These are phyloP conservation scores for Lachancea sp. DNA, from an alignment of 805 yeast species.

Conservation along the genomic window DNA sequence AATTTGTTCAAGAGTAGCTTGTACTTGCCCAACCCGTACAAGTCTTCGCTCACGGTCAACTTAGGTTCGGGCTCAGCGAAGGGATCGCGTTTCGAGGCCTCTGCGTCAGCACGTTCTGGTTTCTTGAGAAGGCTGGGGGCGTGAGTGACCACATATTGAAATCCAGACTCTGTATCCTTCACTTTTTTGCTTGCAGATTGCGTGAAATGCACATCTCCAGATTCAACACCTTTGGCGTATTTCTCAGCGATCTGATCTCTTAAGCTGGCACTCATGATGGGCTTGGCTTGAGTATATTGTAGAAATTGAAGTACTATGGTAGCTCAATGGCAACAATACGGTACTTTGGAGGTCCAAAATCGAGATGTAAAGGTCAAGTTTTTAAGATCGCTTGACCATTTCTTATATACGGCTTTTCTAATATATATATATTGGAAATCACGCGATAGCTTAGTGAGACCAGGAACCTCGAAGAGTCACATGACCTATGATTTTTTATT, in stretches of 20 bases:
- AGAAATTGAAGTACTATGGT: not conserved
- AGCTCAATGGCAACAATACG: not conserved
- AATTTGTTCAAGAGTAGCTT: conserved; percentile 76
- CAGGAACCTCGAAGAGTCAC: too few species aligned
- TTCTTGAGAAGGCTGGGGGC: conserved; percentile 33
- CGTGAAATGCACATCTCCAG: conserved; percentile 45
- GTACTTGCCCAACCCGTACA: conserved; percentile 42
- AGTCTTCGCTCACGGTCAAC: conserved; percentile 51
- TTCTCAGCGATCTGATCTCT: conserved; percentile 31
- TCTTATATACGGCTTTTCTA: not conserved
- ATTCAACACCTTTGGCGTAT: conserved; percentile 44
- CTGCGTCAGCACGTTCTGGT: conserved; percentile 34
- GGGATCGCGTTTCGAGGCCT: conserved; percentile 48
- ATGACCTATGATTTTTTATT: too few species aligned
- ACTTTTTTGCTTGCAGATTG: conserved; percentile 37
- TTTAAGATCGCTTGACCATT: too few species aligned
- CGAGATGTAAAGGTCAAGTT: too few species aligned
- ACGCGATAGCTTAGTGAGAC: too few species aligned
- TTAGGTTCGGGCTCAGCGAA: conserved; percentile 76
- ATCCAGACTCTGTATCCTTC: conserved; percentile 27
- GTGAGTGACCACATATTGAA: conserved; percentile 30
- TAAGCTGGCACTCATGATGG: conserved; percentile 34
- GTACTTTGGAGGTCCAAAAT: not conserved
- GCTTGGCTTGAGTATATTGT: not conserved
- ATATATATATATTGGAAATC: too few species aligned